These are phyloP conservation scores for Ophiocordyceps robertsii DNA, from an alignment of 2,329 filamentous ascomycete genomes.

Conservation along the genomic window DNA sequence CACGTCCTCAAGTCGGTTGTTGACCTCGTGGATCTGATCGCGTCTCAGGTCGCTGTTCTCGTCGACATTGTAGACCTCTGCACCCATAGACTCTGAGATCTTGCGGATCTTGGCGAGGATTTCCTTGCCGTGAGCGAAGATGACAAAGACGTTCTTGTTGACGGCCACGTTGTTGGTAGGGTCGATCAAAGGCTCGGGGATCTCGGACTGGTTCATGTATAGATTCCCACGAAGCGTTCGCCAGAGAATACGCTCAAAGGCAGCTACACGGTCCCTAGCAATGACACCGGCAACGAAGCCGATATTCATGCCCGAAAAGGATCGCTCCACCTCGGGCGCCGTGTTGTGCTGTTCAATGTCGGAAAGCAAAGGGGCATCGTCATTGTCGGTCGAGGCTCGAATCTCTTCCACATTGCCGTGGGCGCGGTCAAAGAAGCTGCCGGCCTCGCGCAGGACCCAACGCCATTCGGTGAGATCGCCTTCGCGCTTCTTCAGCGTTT, in stretches of 20 bases:
- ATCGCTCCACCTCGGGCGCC: slow-evolving; percentile 59
- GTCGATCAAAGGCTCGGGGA: slow-evolving; percentile 83
- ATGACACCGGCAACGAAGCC: slow-evolving; percentile 97
- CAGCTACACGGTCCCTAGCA: slow-evolving; percentile 77
- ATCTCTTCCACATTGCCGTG: slow-evolving; percentile 97
- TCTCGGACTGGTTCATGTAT: slow-evolving; percentile 99
- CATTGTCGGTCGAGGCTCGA: slow-evolving; percentile 74
- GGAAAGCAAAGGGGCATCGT: slow-evolving; percentile 84
- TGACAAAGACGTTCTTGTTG: slow-evolving; percentile 97
- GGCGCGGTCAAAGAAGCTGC: slow-evolving; percentile 92
- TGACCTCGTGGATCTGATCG: slow-evolving; percentile 96
- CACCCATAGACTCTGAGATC: slow-evolving; percentile 94
- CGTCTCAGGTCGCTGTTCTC: slow-evolving; percentile 92
- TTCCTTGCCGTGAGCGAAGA: slow-evolving; percentile 96
- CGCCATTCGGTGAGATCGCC: slow-evolving; percentile 96
- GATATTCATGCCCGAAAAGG: slow-evolving; percentile 97
- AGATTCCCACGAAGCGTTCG: slow-evolving; percentile 91
- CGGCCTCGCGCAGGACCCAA: slow-evolving; percentile 92
- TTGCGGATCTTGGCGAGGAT: slow-evolving; percentile 98
- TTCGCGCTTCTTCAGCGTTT: slow-evolving; percentile 94
- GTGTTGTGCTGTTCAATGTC: slow-evolving; percentile 76
- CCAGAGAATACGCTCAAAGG: slow-evolving; percentile 97
- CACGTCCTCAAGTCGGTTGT: slow-evolving; percentile 80
- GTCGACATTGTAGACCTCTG: slow-evolving; percentile 91
- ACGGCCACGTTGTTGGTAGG: slow-evolving; percentile 84